These are phyloP conservation scores for Cercis canadensis DNA, from an alignment of 306 rosid species.

Conservation along the genomic window DNA sequence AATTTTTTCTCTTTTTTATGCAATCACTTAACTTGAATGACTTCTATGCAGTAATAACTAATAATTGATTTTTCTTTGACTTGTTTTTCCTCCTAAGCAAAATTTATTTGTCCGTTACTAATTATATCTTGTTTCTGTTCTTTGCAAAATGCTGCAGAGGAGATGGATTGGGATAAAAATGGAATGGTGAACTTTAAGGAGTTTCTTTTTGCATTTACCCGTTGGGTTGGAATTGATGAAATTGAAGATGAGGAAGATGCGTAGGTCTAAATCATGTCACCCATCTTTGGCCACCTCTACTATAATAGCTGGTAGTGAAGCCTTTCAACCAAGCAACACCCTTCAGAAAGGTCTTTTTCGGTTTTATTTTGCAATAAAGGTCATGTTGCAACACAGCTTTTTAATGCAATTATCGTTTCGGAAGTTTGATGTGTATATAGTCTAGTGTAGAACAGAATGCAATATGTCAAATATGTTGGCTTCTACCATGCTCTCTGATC, in stretches of 20 bases:
- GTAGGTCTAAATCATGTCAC: conserved; percentile 30
- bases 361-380: conserved; percentile 48
- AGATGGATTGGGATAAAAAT: conserved; percentile 98
- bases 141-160: conserved; percentile 65
- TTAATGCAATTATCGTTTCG: conserved; percentile 31
- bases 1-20: background rate
- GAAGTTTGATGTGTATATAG: conserved; percentile 46
- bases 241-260: conserved; percentile 73
- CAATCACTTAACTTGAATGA: background rate
- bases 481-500: background rate
- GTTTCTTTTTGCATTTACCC: conserved; percentile 87
- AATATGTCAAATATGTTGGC: conserved; percentile 27
- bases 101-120: conserved; percentile 2
- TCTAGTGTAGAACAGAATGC: conserved; percentile 37
- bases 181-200: conserved; percentile 99
- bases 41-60: background rate
- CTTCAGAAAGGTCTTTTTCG: conserved; percentile 25
- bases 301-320: conserved; percentile 7
- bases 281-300: background rate
- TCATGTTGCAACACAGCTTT: conserved; percentile 36
- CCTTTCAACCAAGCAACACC: conserved; percentile 31
- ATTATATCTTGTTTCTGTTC: conserved; percentile 7
- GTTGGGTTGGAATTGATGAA: conserved; percentile 97
- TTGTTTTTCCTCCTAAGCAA: background rate
- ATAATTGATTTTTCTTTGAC: background rate